Evolutionary conservation across 441 rosid genomes (phyloP).

Genomic region (Gossypium schwendimanii): DNA sequence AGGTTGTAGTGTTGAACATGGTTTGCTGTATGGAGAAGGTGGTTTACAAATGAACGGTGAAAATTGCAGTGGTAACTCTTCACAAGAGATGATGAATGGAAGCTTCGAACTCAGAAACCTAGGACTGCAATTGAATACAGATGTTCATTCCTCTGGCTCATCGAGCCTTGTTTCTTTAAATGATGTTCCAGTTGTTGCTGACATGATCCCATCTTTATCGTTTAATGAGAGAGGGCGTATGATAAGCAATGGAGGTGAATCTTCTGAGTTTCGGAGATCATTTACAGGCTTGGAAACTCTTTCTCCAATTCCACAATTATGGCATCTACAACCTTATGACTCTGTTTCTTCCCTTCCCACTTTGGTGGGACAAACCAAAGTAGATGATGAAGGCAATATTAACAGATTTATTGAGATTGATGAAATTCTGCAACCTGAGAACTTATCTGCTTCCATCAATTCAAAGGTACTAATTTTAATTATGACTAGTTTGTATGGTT

Average conservation of each 20-base stretch:
- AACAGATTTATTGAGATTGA: conserved; percentile 25
- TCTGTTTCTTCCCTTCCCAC: conserved; percentile 23
- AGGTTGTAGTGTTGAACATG: conserved; percentile 15
- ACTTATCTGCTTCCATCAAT: conserved; percentile 19
- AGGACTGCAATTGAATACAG: conserved; percentile 16
- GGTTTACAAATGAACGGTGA: conserved; percentile 11
- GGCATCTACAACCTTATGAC: conserved; percentile 24
- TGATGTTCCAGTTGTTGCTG: conserved; percentile 19
- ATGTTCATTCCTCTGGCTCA: conserved; percentile 10
- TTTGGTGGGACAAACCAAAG: conserved; percentile 17
- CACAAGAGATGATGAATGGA: conserved; percentile 19
- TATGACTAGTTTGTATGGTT: neutral
- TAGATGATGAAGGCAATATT: conserved; percentile 11
- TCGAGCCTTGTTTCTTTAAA: conserved; percentile 22
- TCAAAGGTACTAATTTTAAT: conserved; percentile 16
- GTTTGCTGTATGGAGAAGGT: conserved; percentile 20
- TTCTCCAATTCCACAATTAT: conserved; percentile 22
- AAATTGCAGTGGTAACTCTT: conserved; percentile 13
- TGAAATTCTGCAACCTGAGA: conserved; percentile 26
- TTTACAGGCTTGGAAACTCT: conserved; percentile 21
- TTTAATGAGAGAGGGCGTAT: conserved; percentile 9
- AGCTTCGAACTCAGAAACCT: conserved; percentile 18
- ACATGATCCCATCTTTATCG: conserved; percentile 18
- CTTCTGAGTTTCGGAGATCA: conserved; percentile 23
- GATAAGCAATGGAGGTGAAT: conserved; percentile 15